Base-by-base conservation (phyloP, 208 protist genomes). In the Acanthamoeba healyi region DNA sequence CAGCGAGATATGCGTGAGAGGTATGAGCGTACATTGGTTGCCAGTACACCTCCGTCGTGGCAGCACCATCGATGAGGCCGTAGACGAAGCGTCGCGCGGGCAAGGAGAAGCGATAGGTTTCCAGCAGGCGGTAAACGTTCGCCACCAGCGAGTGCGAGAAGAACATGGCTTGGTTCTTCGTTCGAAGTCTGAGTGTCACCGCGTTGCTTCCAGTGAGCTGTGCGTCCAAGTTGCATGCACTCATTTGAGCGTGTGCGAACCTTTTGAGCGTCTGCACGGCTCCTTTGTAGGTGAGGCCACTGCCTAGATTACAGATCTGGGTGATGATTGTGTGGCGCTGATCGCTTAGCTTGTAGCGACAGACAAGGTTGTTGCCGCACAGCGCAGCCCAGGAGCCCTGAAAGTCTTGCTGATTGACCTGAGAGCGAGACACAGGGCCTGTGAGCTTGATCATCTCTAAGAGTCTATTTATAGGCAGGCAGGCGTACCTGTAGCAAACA, bases 301-400 rank as follows among this genome's bases (percentile, higher is more conserved):
- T 79, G 3, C 72, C 51, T 12, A 95, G 49, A 17, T 94, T 94
- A 51, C 77, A 51, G 29, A 95, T 67, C 36, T 46, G 61, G 1
- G 74, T 42, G 17, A 94, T 93, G 19, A 95, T 95, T 24, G 72
- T 91, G 36, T 95, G 81, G 26, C 94, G 94, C 1, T 40, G 82
- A 32, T 90, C 82, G 29, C 58, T 67, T 34, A 58, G 24, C 82
- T 67, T 90, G 54, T 90, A 90, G 24, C 58, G 49, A 42, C 82
- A 90, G 26, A 90, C 82, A 46, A 49, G 42, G 24, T 38, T 22
- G 29, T 42, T 58, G 15, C 10, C 22, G 29, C 51, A 32, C 32
- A 63, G 44, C n/a, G 24, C 61, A 9, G 94, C 91, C 94, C 94
- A 95, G 24, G 81, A 93, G n/a, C 94, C 94, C 61, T 93, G 67